Conservation (phyloP, 345 rosid genomes). For the Moricandia moricandioides region DNA sequence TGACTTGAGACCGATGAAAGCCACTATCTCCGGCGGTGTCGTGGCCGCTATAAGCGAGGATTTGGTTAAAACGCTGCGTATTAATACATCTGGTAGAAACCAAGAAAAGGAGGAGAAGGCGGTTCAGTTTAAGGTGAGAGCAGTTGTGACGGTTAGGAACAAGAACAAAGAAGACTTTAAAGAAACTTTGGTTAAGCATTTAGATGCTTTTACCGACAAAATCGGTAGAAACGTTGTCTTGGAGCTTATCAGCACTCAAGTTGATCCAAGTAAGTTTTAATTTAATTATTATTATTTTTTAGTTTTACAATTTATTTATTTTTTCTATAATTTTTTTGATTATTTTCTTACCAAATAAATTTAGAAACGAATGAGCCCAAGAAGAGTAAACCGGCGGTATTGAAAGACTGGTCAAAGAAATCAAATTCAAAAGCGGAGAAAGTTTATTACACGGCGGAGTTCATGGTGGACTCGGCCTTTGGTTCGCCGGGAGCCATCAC, state of each 20-base stretch:
- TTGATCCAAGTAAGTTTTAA: conserved; percentile 78
- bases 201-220: conserved; percentile 69
- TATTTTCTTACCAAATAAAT: not conserved
- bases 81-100: not conserved
- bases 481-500: conserved; percentile 88
- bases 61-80: conserved; percentile 46
- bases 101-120: conserved; percentile 37
- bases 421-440: conserved; percentile 67
- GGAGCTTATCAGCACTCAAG: conserved; percentile 75
- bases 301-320: not conserved
- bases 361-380: conserved; percentile 70
- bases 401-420: conserved; percentile 83
- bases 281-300: not conserved
- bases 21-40: conserved; percentile 21
- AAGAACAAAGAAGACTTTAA: conserved; percentile 79
- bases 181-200: conserved; percentile 66
- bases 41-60: conserved; percentile 71
- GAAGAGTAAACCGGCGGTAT: conserved; percentile 68
- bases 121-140: conserved; percentile 72
- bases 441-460: conserved; percentile 88
- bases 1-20: conserved; percentile 22
- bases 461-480: conserved; percentile 64
- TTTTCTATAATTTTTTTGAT: not conserved
- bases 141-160: conserved; percentile 69
- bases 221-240: conserved; percentile 80